Evolutionary conservation across 1,284 basidiomycete species (phyloP).

Genomic region (Jaminaea rosea): DNA sequence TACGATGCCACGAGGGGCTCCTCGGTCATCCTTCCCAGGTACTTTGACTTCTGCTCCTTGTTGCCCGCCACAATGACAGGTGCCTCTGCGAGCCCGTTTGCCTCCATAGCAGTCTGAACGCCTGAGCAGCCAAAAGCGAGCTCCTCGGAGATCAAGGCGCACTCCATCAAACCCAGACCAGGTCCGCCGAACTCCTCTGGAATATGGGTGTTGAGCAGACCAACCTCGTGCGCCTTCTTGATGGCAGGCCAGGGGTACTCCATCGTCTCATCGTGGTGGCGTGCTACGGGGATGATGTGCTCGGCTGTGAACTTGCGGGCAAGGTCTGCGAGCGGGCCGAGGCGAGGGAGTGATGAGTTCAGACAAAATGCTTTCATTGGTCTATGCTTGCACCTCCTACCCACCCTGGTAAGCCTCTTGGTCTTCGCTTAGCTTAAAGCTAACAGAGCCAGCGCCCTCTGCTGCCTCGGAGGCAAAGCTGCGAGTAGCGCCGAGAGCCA

Average conservation of each 20-base stretch:
- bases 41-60: conserved; percentile 53
- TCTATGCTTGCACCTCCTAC: conserved; percentile 1
- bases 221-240: conserved; percentile 52
- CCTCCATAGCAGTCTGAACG: conserved; percentile 52
- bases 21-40: conserved; percentile 55
- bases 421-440: conserved; percentile 46
- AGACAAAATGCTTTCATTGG: background rate
- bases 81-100: conserved; percentile 54
- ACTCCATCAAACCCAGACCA: conserved; percentile 52
- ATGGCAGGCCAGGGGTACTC: conserved; percentile 54
- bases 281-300: conserved; percentile 52
- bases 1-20: conserved; percentile 55
- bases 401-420: conserved; percentile 46
- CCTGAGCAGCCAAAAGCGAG: conserved; percentile 55
- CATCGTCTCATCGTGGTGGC: conserved; percentile 45
- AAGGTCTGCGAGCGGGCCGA: conserved; percentile 45
- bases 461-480: background rate
- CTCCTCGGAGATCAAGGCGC: conserved; percentile 52
- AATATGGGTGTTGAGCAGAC: conserved; percentile 47
- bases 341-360: background rate
- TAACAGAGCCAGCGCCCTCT: conserved; percentile 5
- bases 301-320: conserved; percentile 52
- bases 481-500: background rate
- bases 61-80: conserved; percentile 53
- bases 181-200: conserved; percentile 53